Percentiles rank a stretch among this genome's conserved stretches.
These are phyloP conservation scores for Rhizopus delemar DNA, from an alignment of 371 early-diverging fungal species.

Conservation along the genomic window DNA sequence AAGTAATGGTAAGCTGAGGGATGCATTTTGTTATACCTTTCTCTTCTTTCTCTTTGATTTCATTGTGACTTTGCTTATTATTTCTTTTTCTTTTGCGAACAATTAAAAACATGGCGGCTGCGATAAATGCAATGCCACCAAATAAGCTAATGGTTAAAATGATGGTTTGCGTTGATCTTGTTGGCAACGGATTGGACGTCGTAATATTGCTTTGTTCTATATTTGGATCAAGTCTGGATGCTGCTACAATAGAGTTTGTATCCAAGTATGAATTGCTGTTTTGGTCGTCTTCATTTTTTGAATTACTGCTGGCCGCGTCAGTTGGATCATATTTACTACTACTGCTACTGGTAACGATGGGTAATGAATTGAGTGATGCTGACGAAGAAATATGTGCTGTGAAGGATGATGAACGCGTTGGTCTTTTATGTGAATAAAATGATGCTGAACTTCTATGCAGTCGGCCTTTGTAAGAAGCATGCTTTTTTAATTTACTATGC, in stretches of 20 bases:
- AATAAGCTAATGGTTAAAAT: constrained; percentile 16
- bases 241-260: constrained; percentile 58
- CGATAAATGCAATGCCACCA: constrained; percentile 20
- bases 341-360: too few species aligned
- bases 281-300: too few species aligned
- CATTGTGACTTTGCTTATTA: neutral
- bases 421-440: too few species aligned
- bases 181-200: neutral
- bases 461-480: too few species aligned
- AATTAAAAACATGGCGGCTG: constrained; percentile 17
- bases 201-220: constrained; percentile 20
- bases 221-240: constrained; percentile 84
- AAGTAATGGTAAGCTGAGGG: neutral
- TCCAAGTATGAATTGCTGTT: neutral
- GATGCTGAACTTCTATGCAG: too few species aligned
- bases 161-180: constrained; percentile 2
- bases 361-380: too few species aligned
- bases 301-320: too few species aligned
- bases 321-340: too few species aligned
- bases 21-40: neutral
- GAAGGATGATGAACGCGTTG: too few species aligned
- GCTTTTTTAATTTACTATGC: neutral
- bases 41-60: neutral
- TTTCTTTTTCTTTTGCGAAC: constrained; percentile 14
- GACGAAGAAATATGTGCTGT: too few species aligned